Base-by-base conservation (phyloP, 208 protist genomes). In the Trypanosoma rangeli region DNA sequence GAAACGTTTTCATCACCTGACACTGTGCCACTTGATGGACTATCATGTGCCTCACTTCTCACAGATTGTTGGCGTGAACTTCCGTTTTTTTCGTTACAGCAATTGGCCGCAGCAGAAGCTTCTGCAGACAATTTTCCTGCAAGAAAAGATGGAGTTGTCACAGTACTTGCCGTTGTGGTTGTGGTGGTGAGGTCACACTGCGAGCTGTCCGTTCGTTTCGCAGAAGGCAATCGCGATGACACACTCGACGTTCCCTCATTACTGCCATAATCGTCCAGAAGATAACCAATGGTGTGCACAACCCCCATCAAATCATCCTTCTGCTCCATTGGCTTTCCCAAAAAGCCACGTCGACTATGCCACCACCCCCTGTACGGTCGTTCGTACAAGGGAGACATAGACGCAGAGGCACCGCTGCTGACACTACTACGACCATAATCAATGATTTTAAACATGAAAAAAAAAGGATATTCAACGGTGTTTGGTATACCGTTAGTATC, bases 301-400 rank as follows among this genome's bases (percentile, higher is more conserved):
- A 78, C 64, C 9, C 76, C 64, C 76, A 82, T 82, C n/a, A 77
- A 55, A 46, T 82, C 76, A 70, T 77, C 69, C 42, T 82, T 82
- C 46, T 77, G 70, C 13, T 61, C 66, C 56, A 78, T 57, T 24
- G 76, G 76, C 49, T 82, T 77, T 22, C 76, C 76, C 18, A 82
- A 67, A 46, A 78, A 74, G n/a, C 70, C 76, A 57, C 68, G 56
- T n/a, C 73, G 48, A 58, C 76, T 73, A 44, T 82, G 54, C 76
- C 76, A 82, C 76, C 76, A 82, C 20, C 76, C 76, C n/a, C 70
- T 68, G 49, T 73, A 82, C 0, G 76, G 76, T 37, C 63, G 46
- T 39, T 79, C 67, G 42, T 73, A 70, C 18, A 60, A 49, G 16
- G 64, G 56, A 56, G 60, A n/a, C 15, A 49, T 61, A 42, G 26